These are phyloP conservation scores for Debaryomyces maramus DNA, from an alignment of 805 yeast genomes.

Conservation along the genomic window DNA sequence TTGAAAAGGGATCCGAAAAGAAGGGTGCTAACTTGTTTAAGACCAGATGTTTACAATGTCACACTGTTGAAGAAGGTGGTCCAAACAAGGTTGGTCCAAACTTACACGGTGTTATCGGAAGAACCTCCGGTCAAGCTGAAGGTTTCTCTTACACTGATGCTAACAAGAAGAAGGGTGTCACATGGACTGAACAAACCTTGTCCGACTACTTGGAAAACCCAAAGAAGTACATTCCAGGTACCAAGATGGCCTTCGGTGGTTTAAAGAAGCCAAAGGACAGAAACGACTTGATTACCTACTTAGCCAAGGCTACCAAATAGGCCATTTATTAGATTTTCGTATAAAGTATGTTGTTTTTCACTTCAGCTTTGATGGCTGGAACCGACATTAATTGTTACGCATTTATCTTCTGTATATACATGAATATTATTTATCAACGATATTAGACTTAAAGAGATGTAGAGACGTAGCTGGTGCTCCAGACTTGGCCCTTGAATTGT, in stretches of 20 bases:
- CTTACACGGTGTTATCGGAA: slow-evolving; percentile 91
- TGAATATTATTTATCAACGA: background rate
- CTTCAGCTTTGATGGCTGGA: too few relatives aligned
- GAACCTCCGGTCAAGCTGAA: slow-evolving; percentile 86
- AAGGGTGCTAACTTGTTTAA: slow-evolving; percentile 98
- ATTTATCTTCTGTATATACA: slow-evolving; percentile 1
- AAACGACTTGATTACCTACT: slow-evolving; percentile 92
- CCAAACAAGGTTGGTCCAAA: slow-evolving; percentile 99
- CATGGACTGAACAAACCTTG: slow-evolving; percentile 86
- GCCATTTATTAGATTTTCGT: slow-evolving; percentile 6
- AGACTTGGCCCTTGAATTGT: too few relatives aligned
- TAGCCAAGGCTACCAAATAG: slow-evolving; percentile 48
- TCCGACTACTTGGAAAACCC: slow-evolving; percentile 97
- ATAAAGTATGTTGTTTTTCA: too few relatives aligned
- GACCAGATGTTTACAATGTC: slow-evolving; percentile 99
- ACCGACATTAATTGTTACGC: background rate
- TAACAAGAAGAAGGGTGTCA: slow-evolving; percentile 92
- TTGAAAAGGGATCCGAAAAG: slow-evolving; percentile 46
- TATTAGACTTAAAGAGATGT: background rate
- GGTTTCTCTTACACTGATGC: slow-evolving; percentile 98
- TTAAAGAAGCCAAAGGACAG: slow-evolving; percentile 99
- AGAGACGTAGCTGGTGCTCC: background rate
- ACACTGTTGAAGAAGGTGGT: slow-evolving; percentile 93
- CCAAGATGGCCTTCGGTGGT: slow-evolving; percentile 99
- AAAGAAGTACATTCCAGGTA: slow-evolving; percentile 99